Base-by-base conservation (phyloP, 2,329 filamentous ascomycete genomes). In the Calonectria leucothoes region DNA sequence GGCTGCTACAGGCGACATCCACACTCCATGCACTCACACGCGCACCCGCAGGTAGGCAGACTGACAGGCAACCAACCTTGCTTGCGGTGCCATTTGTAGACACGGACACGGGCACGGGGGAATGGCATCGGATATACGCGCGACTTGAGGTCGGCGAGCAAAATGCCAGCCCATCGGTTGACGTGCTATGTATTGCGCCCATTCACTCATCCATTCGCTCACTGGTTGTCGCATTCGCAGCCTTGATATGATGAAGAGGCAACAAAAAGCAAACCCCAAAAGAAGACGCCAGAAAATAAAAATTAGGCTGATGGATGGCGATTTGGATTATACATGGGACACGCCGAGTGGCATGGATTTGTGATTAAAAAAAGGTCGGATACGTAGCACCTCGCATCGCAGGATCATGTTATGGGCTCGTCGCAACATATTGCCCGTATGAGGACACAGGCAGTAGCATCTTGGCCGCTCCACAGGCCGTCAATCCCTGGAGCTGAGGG, bases 51-150 rank as follows among this genome's bases (percentile, higher is more conserved):
- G 69, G 63, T 37, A 67, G 69, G 70, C 70, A 71, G 70, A 71
- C 70, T 68, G 55, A 51, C 57, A 71, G 70, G 70, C 64, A 71
- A 59, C 69, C 55, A 39, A 48, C 52, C 25, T 48, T 63, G 42
- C 25, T 48, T 63, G 42, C 29, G 45, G 65, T 17, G 70, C 48
- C 23, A n/a, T 11, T 23, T 20, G 63, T 66, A 72, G 77, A 77
- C 68, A 66, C 70, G 61, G 71, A 63, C 49, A 70, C 52, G 52
- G 77, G 77, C 69, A 66, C 70, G 59, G 69, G 23, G 31, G 12
- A 65, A 69, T 70, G 63, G 69, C 42, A 48, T 69, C 77, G 76
- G 77, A 72, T 63, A 72, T 72, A 66, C 71, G 68, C 68, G 64
- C 49, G 49, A 23, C 52, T n/a, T 57, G 20, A n/a, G 72, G 57